A percentile compares a stretch with the other conserved stretches of the same genome.
These are phyloP conservation scores for Clonostachys rhizophaga DNA, from an alignment of 2,329 filamentous ascomycete species.

Conservation along the genomic window DNA sequence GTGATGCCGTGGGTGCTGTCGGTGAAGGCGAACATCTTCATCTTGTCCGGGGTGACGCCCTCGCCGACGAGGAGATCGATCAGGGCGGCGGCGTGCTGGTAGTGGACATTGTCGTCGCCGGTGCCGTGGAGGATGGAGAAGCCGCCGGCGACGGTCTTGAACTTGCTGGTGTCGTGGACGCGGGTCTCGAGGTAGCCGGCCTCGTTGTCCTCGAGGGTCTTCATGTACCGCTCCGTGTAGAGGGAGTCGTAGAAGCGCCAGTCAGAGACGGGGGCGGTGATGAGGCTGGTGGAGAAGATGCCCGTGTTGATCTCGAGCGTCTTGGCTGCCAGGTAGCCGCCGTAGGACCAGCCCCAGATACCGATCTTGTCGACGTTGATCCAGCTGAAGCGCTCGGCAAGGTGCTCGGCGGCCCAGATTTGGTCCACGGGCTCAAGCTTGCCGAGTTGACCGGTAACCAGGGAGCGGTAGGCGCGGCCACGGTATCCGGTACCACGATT, in stretches of 20 bases:
- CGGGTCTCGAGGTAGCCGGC: slow-evolving; percentile 58
- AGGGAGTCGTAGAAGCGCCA: slow-evolving; percentile 69
- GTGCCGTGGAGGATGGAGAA: slow-evolving; percentile 62
- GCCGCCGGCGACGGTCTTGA: slow-evolving; percentile 56
- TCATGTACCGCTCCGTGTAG: slow-evolving; percentile 73
- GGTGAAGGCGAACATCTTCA: slow-evolving; percentile 61
- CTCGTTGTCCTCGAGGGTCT: slow-evolving; percentile 49
- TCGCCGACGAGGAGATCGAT: slow-evolving; percentile 55
- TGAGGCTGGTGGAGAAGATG: slow-evolving; percentile 57
- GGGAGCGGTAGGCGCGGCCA: slow-evolving; percentile 56
- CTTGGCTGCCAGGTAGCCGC: slow-evolving; percentile 63
- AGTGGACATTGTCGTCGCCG: slow-evolving; percentile 69
- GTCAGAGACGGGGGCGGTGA: slow-evolving; percentile 62
- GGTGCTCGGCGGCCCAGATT: slow-evolving; percentile 58
- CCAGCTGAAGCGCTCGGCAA: slow-evolving; percentile 43
- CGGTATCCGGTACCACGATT: slow-evolving; percentile 63
- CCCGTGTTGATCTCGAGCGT: slow-evolving; percentile 58
- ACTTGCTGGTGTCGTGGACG: slow-evolving; percentile 52
- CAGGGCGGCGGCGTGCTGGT: slow-evolving; percentile 60
- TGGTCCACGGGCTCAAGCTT: slow-evolving; percentile 62
- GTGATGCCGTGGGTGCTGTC: slow-evolving; percentile 59
- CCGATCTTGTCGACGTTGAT: slow-evolving; percentile 55
- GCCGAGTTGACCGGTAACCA: slow-evolving; percentile 55
- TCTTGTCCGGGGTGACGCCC: slow-evolving; percentile 54
- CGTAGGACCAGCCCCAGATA: slow-evolving; percentile 67